These are phyloP conservation scores for Tremellales sp. DNA, from an alignment of 1,284 basidiomycete species.

Conservation along the genomic window DNA sequence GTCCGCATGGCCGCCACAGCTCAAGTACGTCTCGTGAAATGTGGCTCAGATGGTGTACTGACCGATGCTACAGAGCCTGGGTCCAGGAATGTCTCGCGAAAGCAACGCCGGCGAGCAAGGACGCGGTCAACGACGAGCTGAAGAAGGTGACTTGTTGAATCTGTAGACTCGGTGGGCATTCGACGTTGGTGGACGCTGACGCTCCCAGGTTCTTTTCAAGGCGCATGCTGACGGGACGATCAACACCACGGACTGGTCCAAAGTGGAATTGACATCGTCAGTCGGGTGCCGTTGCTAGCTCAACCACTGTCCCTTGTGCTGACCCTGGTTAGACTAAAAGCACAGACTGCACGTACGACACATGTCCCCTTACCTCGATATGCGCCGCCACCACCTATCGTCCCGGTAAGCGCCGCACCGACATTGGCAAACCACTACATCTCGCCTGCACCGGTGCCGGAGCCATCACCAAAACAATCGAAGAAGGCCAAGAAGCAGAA, in stretches of 20 bases:
- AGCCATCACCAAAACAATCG: neutral
- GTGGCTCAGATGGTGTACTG: neutral
- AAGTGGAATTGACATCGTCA: constrained; percentile 43
- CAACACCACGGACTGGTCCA: constrained; percentile 45
- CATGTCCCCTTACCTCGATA: constrained; percentile 15
- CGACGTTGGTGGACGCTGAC: no score
- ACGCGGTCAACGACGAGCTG: constrained; percentile 45
- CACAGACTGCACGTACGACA: constrained; percentile 29
- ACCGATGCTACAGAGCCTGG: constrained; percentile 33
- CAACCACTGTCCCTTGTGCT: neutral
- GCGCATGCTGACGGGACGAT: constrained; percentile 44
- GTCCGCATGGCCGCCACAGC: constrained; percentile 37
- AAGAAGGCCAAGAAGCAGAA: constrained; percentile 40
- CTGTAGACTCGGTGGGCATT: no score
- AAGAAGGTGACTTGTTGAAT: constrained; percentile 39
- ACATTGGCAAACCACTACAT: constrained; percentile 6
- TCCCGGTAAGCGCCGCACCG: neutral
- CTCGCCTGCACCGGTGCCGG: constrained; percentile 1
- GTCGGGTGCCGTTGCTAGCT: constrained; percentile 5
- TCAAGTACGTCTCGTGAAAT: constrained; percentile 27
- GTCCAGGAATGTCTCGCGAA: constrained; percentile 44
- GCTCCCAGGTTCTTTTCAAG: constrained; percentile 40
- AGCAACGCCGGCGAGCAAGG: constrained; percentile 44
- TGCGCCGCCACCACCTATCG: constrained; percentile 5
- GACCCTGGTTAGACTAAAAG: constrained; percentile 24